Evolutionary conservation across 2,329 filamentous ascomycete genomes (phyloP).

Genomic region (Colletotrichum sp.): DNA sequence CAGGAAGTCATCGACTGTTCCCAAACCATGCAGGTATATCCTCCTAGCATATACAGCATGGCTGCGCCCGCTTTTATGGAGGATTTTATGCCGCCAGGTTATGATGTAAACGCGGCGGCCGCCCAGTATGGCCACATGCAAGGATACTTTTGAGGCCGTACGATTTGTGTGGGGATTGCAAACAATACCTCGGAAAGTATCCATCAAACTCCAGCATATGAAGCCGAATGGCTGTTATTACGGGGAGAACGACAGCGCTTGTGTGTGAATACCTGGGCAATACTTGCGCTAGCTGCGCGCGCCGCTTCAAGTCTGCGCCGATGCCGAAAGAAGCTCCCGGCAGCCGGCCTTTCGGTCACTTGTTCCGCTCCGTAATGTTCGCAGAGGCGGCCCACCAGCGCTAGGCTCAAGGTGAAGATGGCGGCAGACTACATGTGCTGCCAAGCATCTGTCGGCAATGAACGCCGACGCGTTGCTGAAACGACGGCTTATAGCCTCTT

Average conservation of each 20-base stretch:
- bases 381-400: background rate
- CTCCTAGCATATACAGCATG: background rate
- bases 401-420: background rate
- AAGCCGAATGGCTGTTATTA: too few species aligned
- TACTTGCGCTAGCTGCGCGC: background rate
- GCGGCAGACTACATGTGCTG: background rate
- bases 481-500: background rate
- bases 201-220: background rate
- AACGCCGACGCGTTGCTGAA: background rate
- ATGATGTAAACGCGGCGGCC: background rate
- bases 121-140: background rate
- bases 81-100: background rate
- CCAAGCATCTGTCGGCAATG: background rate
- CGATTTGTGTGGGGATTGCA: background rate
- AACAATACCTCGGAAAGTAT: background rate
- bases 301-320: background rate
- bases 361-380: background rate
- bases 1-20: background rate
- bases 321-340: background rate
- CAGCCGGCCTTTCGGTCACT: background rate
- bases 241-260: background rate
- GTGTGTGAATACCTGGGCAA: rapidly evolving
- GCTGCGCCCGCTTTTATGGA: background rate
- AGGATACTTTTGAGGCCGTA: background rate
- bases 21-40: constrained; percentile 6